A percentile compares a stretch with the other conserved stretches of the same genome.
phyloP scores from a whole-genome alignment of 2,329 filamentous ascomycete species.

The Metarhizium brunneum region DNA sequence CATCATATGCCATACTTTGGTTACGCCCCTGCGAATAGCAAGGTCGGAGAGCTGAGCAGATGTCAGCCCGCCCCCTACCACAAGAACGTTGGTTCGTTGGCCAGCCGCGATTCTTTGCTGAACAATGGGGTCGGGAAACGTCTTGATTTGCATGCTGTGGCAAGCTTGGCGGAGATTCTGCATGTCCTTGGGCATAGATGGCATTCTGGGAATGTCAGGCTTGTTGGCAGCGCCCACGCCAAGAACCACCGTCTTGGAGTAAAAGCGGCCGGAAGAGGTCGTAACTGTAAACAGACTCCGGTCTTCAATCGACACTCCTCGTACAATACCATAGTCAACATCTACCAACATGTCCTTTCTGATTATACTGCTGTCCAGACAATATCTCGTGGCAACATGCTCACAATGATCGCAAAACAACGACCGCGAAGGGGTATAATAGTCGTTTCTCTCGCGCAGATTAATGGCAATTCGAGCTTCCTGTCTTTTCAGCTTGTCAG shows the following conservation, averaged over 20 bases:
- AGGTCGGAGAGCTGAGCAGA: conserved; percentile 66
- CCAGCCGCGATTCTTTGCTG: conserved; percentile 39
- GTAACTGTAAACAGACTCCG: conserved; percentile 56
- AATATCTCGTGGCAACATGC: conserved; percentile 47
- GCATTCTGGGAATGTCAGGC: conserved; percentile 36
- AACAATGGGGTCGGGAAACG: conserved; percentile 46
- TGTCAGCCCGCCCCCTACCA: conserved; percentile 68
- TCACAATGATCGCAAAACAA: conserved; percentile 56
- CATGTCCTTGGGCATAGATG: conserved; percentile 19
- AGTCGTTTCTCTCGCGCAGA: conserved; percentile 59
- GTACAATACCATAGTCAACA: conserved; percentile 47
- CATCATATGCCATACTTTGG: conserved; percentile 62
- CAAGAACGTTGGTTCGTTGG: conserved; percentile 51
- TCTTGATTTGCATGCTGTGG: conserved; percentile 56
- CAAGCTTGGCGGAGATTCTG: conserved; percentile 33
- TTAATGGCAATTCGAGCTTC: conserved; percentile 46
- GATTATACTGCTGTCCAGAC: conserved; percentile 38
- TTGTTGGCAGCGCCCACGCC: conserved; percentile 61
- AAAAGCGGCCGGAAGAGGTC: conserved; percentile 44
- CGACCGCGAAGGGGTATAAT: conserved; percentile 53
- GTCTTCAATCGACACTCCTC: conserved; percentile 31
- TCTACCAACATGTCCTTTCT: conserved; percentile 50
- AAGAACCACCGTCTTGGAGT: conserved; percentile 55
- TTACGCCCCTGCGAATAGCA: conserved; percentile 53
- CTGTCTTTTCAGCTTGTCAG: conserved; percentile 19